A percentile compares a stretch with the other conserved stretches of the same genome.
These are phyloP conservation scores for Elaeagnus macrophylla DNA, from an alignment of 306 rosid genomes.

Conservation along the genomic window DNA sequence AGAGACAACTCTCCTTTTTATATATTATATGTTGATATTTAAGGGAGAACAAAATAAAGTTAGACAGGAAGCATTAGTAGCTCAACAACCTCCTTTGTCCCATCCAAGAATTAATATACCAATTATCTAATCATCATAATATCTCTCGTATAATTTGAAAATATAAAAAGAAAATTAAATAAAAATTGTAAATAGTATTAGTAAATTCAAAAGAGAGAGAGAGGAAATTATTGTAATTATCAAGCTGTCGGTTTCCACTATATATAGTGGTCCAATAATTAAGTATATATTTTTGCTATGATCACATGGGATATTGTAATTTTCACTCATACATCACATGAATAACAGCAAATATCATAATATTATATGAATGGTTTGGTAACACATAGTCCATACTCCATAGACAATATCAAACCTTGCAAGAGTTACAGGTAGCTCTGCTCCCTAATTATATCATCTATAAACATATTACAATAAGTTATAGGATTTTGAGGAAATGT, in stretches of 20 bases:
- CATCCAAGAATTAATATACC: background rate
- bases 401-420: constrained; percentile 1
- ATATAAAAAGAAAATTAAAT: background rate
- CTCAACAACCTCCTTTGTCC: constrained; percentile 11
- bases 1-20: no score
- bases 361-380: constrained; percentile 8
- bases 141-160: background rate
- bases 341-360: constrained; percentile 29
- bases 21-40: no score
- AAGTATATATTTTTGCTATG: background rate
- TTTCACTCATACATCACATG: constrained; percentile 38
- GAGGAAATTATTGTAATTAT: background rate
- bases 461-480: constrained; percentile 25
- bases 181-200: constrained; percentile 22
- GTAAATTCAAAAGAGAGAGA: background rate
- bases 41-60: no score
- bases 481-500: constrained; percentile 20
- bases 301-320: constrained; percentile 49
- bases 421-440: constrained; percentile 16
- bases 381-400: background rate
- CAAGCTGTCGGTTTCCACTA: constrained; percentile 13
- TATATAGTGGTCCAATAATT: constrained; percentile 20
- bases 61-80: background rate
- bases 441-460: constrained; percentile 23
- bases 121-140: constrained; percentile 4